Evolutionary conservation across 2,329 filamentous ascomycete species (phyloP).

Genomic region (Tolypocladium ovalisporum): DNA sequence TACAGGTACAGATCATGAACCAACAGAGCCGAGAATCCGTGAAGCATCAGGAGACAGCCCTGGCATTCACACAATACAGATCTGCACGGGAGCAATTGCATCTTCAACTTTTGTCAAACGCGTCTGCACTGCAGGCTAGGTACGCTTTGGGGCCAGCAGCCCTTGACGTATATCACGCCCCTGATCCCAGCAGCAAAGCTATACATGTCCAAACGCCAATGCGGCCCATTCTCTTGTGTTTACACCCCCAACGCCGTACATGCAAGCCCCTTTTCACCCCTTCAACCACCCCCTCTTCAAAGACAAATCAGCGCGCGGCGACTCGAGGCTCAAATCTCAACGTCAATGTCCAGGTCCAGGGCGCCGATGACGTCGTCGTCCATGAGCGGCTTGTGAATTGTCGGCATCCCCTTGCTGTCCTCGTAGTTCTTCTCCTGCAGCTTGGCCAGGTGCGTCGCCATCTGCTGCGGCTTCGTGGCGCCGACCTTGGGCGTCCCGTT

Average conservation of each 20-base stretch:
- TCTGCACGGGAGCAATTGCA: neutral
- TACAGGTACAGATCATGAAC: neutral
- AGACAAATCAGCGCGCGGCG: neutral
- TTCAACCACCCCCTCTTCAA: neutral
- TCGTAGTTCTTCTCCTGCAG: constrained; percentile 39
- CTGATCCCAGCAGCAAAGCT: neutral
- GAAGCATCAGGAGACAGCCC: too few relatives aligned
- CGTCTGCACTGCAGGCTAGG: neutral
- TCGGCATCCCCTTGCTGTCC: constrained; percentile 50
- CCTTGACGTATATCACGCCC: neutral
- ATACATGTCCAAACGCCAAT: neutral
- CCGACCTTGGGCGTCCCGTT: constrained; percentile 40
- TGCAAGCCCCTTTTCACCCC: neutral
- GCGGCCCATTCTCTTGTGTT: neutral
- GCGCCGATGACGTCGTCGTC: constrained; percentile 89
- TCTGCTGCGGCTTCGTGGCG: constrained; percentile 25
- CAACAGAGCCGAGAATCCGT: neutral
- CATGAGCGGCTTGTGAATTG: constrained; percentile 68
- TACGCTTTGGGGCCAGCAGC: neutral
- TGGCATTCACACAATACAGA: neutral
- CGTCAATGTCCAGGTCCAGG: constrained; percentile 84
- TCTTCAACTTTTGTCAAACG: neutral
- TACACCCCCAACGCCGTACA: neutral
- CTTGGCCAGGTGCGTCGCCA: constrained; percentile 43
- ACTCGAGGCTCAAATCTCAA: constrained; percentile 55